These are phyloP conservation scores for Colletotrichum falcatum DNA, from an alignment of 2,329 filamentous ascomycete species.

Conservation along the genomic window DNA sequence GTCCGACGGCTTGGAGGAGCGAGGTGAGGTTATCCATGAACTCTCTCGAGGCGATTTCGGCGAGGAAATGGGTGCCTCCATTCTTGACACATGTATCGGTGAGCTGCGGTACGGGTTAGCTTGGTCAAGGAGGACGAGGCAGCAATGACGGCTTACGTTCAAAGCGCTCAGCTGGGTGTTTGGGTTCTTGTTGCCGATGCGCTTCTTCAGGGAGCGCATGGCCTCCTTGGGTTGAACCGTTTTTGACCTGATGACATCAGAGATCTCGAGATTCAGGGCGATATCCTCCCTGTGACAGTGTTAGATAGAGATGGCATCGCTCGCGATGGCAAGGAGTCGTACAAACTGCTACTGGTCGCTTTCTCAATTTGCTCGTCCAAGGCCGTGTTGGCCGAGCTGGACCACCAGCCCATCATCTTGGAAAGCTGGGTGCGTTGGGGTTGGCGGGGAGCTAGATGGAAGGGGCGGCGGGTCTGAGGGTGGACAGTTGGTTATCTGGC, in stretches of 20 bases:
- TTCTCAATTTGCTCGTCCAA: conserved; percentile 97
- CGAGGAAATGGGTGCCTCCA: conserved; percentile 92
- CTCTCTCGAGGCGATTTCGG: conserved; percentile 94
- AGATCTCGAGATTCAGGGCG: conserved; percentile 96
- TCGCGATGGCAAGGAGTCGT: conserved; percentile 51
- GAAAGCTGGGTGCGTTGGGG: conserved; percentile 23
- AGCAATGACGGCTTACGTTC: conserved; percentile 68
- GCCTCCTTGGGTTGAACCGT: conserved; percentile 97
- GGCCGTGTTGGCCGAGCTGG: conserved; percentile 87
- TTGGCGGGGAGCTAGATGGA: conserved; percentile 25
- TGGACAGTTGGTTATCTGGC: conserved; percentile 14
- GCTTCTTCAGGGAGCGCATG: conserved; percentile 94
- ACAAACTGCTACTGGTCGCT: conserved; percentile 95
- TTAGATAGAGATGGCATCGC: conserved; percentile 46
- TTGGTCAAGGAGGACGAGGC: conserved; percentile 43
- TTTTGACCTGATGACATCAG: conserved; percentile 96
- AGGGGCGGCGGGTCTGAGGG: conserved; percentile 22
- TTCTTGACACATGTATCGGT: conserved; percentile 99
- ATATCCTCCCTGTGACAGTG: conserved; percentile 82
- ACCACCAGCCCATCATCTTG: conserved; percentile 94
- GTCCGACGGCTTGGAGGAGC: conserved; percentile 83
- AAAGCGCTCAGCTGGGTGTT: conserved; percentile 96
- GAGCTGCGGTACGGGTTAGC: conserved; percentile 68
- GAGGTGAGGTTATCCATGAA: conserved; percentile 98
- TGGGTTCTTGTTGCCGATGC: conserved; percentile 97